Conservation (phyloP, 2,329 filamentous ascomycete species). For the Diplodia intermedia region DNA sequence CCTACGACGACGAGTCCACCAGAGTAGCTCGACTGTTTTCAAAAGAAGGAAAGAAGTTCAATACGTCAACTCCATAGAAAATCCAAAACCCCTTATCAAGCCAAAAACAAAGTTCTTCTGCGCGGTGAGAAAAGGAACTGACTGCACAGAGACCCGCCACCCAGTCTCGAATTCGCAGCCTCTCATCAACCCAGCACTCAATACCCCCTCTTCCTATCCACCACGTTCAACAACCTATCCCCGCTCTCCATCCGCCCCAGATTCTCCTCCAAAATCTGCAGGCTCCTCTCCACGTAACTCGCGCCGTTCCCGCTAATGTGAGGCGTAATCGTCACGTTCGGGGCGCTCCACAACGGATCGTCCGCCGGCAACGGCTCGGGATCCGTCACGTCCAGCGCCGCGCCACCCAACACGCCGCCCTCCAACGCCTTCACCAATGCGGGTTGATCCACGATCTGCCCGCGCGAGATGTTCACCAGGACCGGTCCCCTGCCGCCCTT, state of each 20-base stretch:
- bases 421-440: conserved; percentile 69
- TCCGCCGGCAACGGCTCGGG: conserved; percentile 76
- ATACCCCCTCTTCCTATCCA: conserved; percentile 67
- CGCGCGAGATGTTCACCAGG: conserved; percentile 75
- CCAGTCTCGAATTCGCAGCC: not conserved
- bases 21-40: not conserved
- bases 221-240: conserved; percentile 65
- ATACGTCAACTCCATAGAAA: not conserved
- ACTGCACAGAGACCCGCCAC: not conserved
- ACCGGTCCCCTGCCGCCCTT: conserved; percentile 55
- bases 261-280: conserved; percentile 66
- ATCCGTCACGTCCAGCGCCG: conserved; percentile 79
- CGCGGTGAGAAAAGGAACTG: not conserved
- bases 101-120: not conserved
- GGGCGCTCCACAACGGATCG: conserved; percentile 72
- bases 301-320: conserved; percentile 65
- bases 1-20: not conserved
- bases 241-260: conserved; percentile 61
- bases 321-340: conserved; percentile 73
- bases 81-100: conserved; percentile 10
- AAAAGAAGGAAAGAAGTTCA: not conserved
- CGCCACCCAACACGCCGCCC: conserved; percentile 65
- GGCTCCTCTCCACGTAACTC: conserved; percentile 63
- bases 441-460: conserved; percentile 65
- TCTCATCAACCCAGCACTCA: conserved; percentile 41